Conservation (phyloP, 352 stramenopile genomes). For the Pythium aphanidermatum region DNA sequence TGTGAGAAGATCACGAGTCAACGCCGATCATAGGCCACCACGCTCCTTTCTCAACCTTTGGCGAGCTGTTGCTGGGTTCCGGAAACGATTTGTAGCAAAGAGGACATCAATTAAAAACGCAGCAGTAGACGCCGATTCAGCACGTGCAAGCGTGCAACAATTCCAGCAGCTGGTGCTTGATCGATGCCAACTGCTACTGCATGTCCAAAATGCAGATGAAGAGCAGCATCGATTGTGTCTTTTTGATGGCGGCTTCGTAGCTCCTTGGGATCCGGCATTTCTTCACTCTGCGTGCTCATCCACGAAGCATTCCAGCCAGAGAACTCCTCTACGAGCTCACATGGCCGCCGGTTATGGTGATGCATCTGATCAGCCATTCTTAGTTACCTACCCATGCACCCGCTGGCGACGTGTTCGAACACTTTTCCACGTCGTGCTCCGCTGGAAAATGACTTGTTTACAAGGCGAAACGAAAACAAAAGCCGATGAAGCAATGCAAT, state of each 20-base stretch:
- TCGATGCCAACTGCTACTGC: constrained; percentile 8
- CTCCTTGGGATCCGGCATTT: constrained; percentile 14
- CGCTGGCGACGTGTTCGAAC: constrained; percentile 17
- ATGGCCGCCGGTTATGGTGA: constrained; percentile 11
- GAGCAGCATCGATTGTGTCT: constrained; percentile 15
- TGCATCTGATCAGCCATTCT: constrained; percentile 6
- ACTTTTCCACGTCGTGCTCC: constrained; percentile 9
- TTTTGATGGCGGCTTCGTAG: constrained; percentile 20
- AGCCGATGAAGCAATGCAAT: constrained; percentile 6
- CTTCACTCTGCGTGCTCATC: constrained; percentile 8
- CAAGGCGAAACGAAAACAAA: neutral
- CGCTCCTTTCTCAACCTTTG: constrained; percentile 31
- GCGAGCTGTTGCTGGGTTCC: constrained; percentile 45
- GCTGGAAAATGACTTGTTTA: constrained; percentile 9
- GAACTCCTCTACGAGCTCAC: constrained; percentile 8
- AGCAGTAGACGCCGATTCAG: neutral
- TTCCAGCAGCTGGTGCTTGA: constrained; percentile 8
- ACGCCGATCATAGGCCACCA: neutral
- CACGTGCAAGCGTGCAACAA: neutral
- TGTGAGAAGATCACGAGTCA: neutral
- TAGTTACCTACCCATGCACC: constrained; percentile 8
- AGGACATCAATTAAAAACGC: constrained; percentile 19
- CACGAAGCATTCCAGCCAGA: no score
- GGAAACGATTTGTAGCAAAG: constrained; percentile 16
- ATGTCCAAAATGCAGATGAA: constrained; percentile 15